phyloP scores from a whole-genome alignment of 2,329 filamentous ascomycete species.

The Chaetomiaceae sp. region DNA sequence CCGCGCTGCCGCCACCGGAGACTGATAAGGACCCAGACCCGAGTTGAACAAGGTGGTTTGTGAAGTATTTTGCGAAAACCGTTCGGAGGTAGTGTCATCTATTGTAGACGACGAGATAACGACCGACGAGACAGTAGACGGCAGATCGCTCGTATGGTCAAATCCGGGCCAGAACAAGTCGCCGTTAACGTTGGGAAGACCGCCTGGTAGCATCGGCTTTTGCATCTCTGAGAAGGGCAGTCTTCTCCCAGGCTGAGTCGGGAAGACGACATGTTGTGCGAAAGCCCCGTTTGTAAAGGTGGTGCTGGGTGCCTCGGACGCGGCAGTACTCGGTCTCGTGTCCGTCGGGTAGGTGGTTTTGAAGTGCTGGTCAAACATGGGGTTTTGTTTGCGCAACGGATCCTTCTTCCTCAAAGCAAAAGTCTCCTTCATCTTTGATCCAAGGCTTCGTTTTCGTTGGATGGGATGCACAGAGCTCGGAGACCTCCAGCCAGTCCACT shows the following conservation, averaged over 20 bases:
- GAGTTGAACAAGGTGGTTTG: constrained; percentile 20
- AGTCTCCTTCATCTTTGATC: constrained; percentile 24
- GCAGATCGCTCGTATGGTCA: constrained; percentile 14
- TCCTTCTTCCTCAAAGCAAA: constrained; percentile 19
- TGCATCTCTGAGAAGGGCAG: constrained; percentile 10
- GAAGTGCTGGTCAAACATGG: constrained; percentile 11
- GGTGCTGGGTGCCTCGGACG: constrained; percentile 15
- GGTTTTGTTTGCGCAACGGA: constrained; percentile 12
- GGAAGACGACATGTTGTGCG: constrained; percentile 10
- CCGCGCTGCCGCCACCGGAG: constrained; percentile 7
- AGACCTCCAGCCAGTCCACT: constrained; percentile 25
- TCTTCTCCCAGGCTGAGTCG: constrained; percentile 7
- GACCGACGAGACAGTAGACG: constrained; percentile 21
- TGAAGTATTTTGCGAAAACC: constrained; percentile 20
- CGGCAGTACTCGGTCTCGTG: constrained; percentile 17
- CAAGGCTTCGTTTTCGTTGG: constrained; percentile 24
- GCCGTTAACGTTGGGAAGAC: constrained; percentile 15
- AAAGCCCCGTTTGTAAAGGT: constrained; percentile 9
- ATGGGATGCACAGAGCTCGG: constrained; percentile 15
- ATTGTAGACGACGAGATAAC: constrained; percentile 19
- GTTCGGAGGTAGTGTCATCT: constrained; percentile 15
- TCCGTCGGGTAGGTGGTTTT: constrained; percentile 7
- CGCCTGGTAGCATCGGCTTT: constrained; percentile 9
- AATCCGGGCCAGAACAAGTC: constrained; percentile 20
- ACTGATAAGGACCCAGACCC: constrained; percentile 9